These are phyloP conservation scores for Jamesozyma hellenica DNA, from an alignment of 805 yeast genomes.

Conservation along the genomic window DNA sequence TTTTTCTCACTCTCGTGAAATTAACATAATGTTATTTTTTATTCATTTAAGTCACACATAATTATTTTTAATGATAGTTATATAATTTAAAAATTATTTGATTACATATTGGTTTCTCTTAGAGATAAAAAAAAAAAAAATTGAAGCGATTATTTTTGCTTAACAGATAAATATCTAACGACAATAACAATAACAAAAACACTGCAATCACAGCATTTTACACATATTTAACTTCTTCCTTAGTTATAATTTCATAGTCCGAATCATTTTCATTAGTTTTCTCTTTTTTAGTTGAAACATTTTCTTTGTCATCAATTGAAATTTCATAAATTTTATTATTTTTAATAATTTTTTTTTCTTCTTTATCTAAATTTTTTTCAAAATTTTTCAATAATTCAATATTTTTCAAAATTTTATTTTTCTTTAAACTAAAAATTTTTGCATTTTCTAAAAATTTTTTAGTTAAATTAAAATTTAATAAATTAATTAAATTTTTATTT, in stretches of 20 bases:
- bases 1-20: no score
- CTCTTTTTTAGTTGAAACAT: background rate
- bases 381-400: background rate
- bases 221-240: background rate
- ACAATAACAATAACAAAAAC: no score
- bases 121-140: no score
- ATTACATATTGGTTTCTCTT: no score
- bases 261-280: background rate
- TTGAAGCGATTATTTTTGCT: no score
- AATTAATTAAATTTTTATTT: no score
- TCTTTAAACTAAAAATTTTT: background rate
- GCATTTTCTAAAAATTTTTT: conserved; percentile 1
- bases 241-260: conserved; percentile 1
- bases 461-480: conserved; percentile 1
- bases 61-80: no score
- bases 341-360: background rate
- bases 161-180: no score
- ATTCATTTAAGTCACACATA: no score
- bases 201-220: background rate
- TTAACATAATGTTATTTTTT: no score
- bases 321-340: background rate
- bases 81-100: no score
- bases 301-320: background rate
- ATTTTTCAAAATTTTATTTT: background rate
- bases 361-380: background rate